These are phyloP conservation scores for Ceratocystis cacaofunesta DNA, from an alignment of 2,329 filamentous ascomycete species.

Conservation along the genomic window DNA sequence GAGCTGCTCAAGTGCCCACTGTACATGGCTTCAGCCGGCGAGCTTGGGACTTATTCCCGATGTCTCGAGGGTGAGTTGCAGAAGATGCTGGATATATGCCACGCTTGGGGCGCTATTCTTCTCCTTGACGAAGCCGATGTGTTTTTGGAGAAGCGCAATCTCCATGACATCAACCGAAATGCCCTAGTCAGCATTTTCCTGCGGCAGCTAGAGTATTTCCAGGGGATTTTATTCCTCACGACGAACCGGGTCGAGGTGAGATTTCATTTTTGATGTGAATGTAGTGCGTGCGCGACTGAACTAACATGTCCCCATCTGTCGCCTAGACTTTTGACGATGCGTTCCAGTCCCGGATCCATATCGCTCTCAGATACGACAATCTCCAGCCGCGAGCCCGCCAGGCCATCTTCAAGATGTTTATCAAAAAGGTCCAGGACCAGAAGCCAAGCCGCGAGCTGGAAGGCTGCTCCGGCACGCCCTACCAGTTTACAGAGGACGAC, in stretches of 20 bases:
- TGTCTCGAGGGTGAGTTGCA: conserved; percentile 63
- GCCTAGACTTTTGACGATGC: conserved; percentile 72
- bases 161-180: conserved; percentile 33
- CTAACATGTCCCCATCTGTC: background rate
- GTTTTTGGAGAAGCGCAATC: conserved; percentile 34
- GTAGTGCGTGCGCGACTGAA: too few relatives aligned
- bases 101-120: conserved; percentile 36
- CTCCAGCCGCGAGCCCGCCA: conserved; percentile 58
- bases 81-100: conserved; percentile 36
- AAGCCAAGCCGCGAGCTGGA: conserved; percentile 36
- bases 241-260: conserved; percentile 23
- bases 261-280: background rate
- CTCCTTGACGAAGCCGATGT: conserved; percentile 40
- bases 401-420: conserved; percentile 71
- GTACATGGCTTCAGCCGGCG: conserved; percentile 70
- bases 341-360: conserved; percentile 76
- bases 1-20: conserved; percentile 60
- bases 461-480: background rate
- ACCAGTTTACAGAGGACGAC: conserved; percentile 23
- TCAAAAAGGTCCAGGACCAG: conserved; percentile 53
- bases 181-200: conserved; percentile 35
- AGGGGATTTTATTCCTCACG: conserved; percentile 32
- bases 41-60: conserved; percentile 63
- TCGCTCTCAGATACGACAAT: conserved; percentile 67
- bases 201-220: conserved; percentile 32